Base-by-base conservation (phyloP, 148 eudicot species). In the Dysphania ambrosioides region DNA sequence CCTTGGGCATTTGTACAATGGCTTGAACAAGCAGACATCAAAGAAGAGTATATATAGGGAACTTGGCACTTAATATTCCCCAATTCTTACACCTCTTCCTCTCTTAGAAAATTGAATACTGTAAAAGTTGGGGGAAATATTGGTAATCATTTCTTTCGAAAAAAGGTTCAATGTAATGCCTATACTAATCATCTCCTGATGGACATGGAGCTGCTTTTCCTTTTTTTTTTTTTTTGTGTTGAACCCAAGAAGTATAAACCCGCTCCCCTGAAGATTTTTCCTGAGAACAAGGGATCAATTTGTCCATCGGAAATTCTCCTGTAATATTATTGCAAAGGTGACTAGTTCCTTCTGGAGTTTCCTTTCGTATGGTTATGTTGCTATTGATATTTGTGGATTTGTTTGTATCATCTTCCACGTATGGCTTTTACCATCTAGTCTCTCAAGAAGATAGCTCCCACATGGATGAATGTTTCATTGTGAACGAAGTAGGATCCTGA, bases 1-100 rank as follows among this genome's bases (percentile, higher is more conserved):
- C 99, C 99, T 72, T 92, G 97, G 97, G 99, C 99, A 59, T 96
- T 96, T 82, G 99, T 96, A 13, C 99, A 96, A 69, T 96, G 99
- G 99, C 95, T 96, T 83, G 83, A 87, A 83, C 92, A 92, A 84
- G 91, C 99, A 64, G 86, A 96, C 79, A 92, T 96, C 68, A 84
- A 96, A 79, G 99, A 96, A 88, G 99, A 96, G 98, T 94, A 88
- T 31, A n/a, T n/a, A n/a, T n/a, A n/a, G n/a, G 92, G 70, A 74
- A 73, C 42, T 68, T 65, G 36, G 36, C 41, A 35, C 60, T 75
- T 24, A n/a, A 24, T 11, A 67, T 24, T 23, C 34, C 51, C 26
- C 11, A 42, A 8, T 42, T 13, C 16, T 12, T 16, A 19, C 8
- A 30, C 1, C 42, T 31, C 13, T 16, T 13, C 42, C 60, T 42